Base-by-base conservation (phyloP, 2,329 filamentous ascomycete species). In the Fusarium sp. region DNA sequence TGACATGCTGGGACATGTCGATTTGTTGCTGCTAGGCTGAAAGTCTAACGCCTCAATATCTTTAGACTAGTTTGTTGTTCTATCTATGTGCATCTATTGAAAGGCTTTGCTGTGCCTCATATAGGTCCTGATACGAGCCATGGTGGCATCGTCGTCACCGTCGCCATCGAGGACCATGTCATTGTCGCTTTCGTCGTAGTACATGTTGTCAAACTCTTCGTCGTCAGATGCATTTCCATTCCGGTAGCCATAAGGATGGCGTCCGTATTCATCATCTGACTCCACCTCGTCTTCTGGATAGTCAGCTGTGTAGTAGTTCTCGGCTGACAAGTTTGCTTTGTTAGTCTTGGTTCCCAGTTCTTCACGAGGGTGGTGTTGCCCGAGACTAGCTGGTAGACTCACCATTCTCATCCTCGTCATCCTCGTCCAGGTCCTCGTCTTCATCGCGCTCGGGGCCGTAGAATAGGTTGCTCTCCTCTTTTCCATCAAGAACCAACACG, bases 201-300 rank as follows among this genome's bases (percentile, higher is more conserved):
- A 77, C 12, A 80, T 79, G 26, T 85, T 78, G 60, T 86, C 86
- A 61, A 85, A 89, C 73, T 89, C 87, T 73, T 90, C 87, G 13
- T 86, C 81, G 71, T 89, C 87, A 6, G 88, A 89, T 14, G 86
- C 86, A 58, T 89, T 87, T 30, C 81, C 81, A 26, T 83, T 88
- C 47, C 86, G 84, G 76, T 87, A 91, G 38, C 83, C 81, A 77
- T 91, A 91, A 4, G 88, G 79, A 61, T 89, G 86, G 15, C 85
- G 83, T 47, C 85, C 88, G 69, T 86, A 84, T 65, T 85, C 83
- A 58, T 85, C 83, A 74, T 94, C 92, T 22, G 90, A 91, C 48
- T 90, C 91, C 20, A 94, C 87, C 79, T 95, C 93, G 60, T 95
- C 92, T 70, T 95, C 93, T 1, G 93, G 93, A 74, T 95, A 95